Base-by-base conservation (phyloP, 108 stramenopile genomes). In the Cyclotella baltica region DNA sequence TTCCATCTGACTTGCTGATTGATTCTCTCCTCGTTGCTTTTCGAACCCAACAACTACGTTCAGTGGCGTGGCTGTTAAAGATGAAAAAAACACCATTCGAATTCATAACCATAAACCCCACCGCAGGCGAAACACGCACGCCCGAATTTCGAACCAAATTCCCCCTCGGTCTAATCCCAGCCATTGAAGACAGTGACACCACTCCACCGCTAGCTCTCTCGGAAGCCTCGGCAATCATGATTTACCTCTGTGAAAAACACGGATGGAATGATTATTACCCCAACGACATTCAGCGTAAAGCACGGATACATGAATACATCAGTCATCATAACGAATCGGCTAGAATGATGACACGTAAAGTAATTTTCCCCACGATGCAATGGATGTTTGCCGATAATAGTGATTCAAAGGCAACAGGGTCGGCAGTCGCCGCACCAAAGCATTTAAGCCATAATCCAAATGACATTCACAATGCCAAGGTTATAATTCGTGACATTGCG, bases 291-390 rank as follows among this genome's bases (percentile, higher is more conserved):
- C 62, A 51, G 19, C 25, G 23, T n/a, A n/a, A 62, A 48, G 71
- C 71, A 20, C 15, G 27, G 63, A 65, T 65, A 15, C 34, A 72
- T n/a, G 71, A 72, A 65, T 72, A 72, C 16, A 28, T 72, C 63
- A 65, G 71, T 28, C 62, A 65, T 30, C 71, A 72, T 62, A 65
- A 65, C 10, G 71, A 72, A 72, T 65, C 71, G 4, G 22, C 71
- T 18, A 25, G 71, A 4, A 35, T 65, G 58, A 72, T 72, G 63
- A 72, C 71, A 23, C 71, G 59, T 4, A 72, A 72, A 37, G 71
- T 72, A 28, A 65, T 72, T 48, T 30, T 13, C 38, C 71, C 71
- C 23, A 51, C 62, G 8, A 27, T 68, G 30, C 47, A 19, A 20
- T 43, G 33, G 5, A 19, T 68, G 18, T 50, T 68, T 30, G 48